Percentiles rank a stretch among this genome's conserved stretches.
These are phyloP conservation scores for Curvularia sp. DNA, from an alignment of 2,329 filamentous ascomycete genomes.

Conservation along the genomic window DNA sequence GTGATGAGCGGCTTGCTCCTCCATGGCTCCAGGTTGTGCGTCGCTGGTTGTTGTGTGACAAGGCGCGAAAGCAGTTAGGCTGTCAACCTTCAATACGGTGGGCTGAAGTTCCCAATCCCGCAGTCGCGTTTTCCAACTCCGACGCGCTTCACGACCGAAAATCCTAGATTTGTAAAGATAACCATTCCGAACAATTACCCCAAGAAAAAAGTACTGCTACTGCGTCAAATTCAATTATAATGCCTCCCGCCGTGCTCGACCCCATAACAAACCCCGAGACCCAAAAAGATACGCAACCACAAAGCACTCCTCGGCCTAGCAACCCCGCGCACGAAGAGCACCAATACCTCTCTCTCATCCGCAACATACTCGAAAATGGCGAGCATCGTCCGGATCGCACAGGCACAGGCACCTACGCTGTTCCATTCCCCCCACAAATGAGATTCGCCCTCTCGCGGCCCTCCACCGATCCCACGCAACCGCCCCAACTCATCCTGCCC, in stretches of 20 bases:
- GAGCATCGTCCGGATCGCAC: constrained; percentile 92
- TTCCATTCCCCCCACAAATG: constrained; percentile 86
- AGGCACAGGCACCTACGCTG: constrained; percentile 87
- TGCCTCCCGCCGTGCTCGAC: constrained; percentile 42
- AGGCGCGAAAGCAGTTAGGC: constrained; percentile 34
- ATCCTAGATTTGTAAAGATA: background rate
- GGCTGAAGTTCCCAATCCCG: constrained; percentile 29
- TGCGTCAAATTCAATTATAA: constrained; percentile 16
- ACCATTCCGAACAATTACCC: background rate
- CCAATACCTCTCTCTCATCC: constrained; percentile 91
- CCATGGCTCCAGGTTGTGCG: constrained; percentile 31
- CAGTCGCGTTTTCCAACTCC: constrained; percentile 41
- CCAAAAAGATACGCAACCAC: constrained; percentile 31
- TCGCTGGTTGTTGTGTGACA: constrained; percentile 33
- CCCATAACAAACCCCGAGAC: constrained; percentile 30
- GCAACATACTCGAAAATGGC: constrained; percentile 79
- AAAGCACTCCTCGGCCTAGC: constrained; percentile 21
- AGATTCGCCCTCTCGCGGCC: constrained; percentile 80
- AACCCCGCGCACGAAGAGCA: constrained; percentile 76
- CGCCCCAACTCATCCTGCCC: constrained; percentile 73
- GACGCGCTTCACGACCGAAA: constrained; percentile 35
- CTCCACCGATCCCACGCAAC: constrained; percentile 50
- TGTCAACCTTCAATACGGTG: constrained; percentile 24
- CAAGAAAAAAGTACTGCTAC: background rate
- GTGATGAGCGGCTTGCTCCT: constrained; percentile 51